Percentiles rank a stretch among this genome's conserved stretches.
These are phyloP conservation scores for Aspergillus fumigatiaffinis DNA, from an alignment of 2,329 filamentous ascomycete genomes.

Conservation along the genomic window DNA sequence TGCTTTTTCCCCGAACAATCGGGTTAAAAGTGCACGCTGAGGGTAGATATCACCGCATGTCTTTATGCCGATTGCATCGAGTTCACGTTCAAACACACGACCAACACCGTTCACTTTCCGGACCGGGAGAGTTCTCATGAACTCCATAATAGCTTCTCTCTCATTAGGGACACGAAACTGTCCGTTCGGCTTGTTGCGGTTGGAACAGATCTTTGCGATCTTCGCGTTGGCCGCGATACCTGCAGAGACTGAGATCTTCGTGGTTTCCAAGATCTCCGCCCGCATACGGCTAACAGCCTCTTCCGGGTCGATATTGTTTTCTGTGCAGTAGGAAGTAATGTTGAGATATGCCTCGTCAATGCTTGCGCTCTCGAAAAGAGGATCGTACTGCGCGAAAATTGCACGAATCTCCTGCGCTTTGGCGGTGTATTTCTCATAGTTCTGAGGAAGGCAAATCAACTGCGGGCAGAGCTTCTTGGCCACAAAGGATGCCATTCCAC, in stretches of 20 bases:
- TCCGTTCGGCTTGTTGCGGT: conserved; percentile 94
- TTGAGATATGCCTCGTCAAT: conserved; percentile 97
- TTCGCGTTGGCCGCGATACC: conserved; percentile 92
- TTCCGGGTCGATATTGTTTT: conserved; percentile 64
- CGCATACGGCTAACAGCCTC: conserved; percentile 76
- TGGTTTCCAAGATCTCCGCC: conserved; percentile 67
- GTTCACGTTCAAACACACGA: conserved; percentile 84
- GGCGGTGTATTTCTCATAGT: conserved; percentile 84
- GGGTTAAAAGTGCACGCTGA: conserved; percentile 67
- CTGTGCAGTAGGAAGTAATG: conserved; percentile 77
- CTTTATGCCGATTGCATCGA: conserved; percentile 80
- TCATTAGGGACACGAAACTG: conserved; percentile 76
- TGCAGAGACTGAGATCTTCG: conserved; percentile 84
- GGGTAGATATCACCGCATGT: conserved; percentile 84
- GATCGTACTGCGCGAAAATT: conserved; percentile 81
- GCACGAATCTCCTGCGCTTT: conserved; percentile 86
- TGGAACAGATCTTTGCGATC: conserved; percentile 91
- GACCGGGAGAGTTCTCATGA: conserved; percentile 79
- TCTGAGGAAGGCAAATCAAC: conserved; percentile 74
- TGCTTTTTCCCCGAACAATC: conserved; percentile 86
- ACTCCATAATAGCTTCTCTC: conserved; percentile 70
- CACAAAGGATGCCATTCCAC: conserved; percentile 94
- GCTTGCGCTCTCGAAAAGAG: conserved; percentile 85
- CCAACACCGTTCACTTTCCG: conserved; percentile 95
- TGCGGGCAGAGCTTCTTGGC: conserved; percentile 90